phyloP scores from a whole-genome alignment of 805 yeast genomes.

The Metschnikowia matae region DNA sequence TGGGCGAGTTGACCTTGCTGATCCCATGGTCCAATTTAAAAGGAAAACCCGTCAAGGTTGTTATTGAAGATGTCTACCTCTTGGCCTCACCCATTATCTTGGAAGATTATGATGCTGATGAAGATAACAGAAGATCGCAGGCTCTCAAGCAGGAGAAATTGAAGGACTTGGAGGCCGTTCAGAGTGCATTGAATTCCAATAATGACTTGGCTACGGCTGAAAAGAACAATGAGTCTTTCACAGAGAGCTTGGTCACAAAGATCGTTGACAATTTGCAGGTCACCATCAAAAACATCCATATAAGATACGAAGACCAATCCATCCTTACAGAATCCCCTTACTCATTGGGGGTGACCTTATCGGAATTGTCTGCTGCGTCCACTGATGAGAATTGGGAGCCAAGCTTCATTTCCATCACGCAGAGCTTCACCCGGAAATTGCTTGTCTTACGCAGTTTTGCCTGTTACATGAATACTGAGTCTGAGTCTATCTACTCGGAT shows the following conservation, averaged over 20 bases:
- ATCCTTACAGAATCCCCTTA: slow-evolving; percentile 72
- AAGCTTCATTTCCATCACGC: slow-evolving; percentile 71
- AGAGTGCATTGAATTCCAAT: slow-evolving; percentile 38
- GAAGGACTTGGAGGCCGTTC: slow-evolving; percentile 61
- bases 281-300: slow-evolving; percentile 84
- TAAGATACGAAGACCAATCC: slow-evolving; percentile 81
- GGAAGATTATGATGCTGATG: slow-evolving; percentile 51
- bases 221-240: slow-evolving; percentile 62
- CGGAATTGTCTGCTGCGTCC: slow-evolving; percentile 87
- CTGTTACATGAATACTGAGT: slow-evolving; percentile 78
- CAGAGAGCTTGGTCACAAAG: slow-evolving; percentile 83
- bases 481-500: slow-evolving; percentile 43
- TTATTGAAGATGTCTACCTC: slow-evolving; percentile 80
- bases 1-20: slow-evolving; percentile 84
- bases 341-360: slow-evolving; percentile 75
- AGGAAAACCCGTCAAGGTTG: slow-evolving; percentile 84
- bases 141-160: slow-evolving; percentile 64
- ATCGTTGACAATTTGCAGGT: slow-evolving; percentile 90
- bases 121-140: slow-evolving; percentile 55
- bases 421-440: slow-evolving; percentile 67
- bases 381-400: slow-evolving; percentile 84
- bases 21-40: slow-evolving; percentile 97
- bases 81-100: slow-evolving; percentile 72
- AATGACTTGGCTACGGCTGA: slow-evolving; percentile 36
- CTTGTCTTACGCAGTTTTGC: slow-evolving; percentile 71